These are phyloP conservation scores for Podosphaera xanthii DNA, from an alignment of 2,329 filamentous ascomycete species.

Conservation along the genomic window DNA sequence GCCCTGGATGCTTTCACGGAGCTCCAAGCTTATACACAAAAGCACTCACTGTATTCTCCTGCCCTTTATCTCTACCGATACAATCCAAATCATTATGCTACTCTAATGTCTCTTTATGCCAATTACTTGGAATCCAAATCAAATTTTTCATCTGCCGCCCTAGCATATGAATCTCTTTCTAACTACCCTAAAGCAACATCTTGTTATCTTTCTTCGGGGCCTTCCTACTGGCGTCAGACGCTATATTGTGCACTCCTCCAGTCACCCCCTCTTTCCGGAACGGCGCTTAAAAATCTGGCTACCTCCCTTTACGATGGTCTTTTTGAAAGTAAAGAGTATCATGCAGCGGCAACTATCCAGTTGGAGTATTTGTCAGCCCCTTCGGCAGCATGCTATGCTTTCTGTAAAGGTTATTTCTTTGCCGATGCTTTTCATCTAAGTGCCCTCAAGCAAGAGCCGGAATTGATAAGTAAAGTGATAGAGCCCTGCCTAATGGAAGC, in stretches of 20 bases:
- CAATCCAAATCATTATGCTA: slow-evolving; percentile 38
- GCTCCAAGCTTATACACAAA: slow-evolving; percentile 51
- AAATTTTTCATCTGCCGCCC: slow-evolving; percentile 62
- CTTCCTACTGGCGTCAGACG: slow-evolving; percentile 67
- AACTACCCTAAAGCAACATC: slow-evolving; percentile 54
- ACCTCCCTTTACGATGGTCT: slow-evolving; percentile 53
- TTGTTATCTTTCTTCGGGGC: slow-evolving; percentile 63
- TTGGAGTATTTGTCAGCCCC: slow-evolving; percentile 59
- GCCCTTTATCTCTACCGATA: slow-evolving; percentile 72
- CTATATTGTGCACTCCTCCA: slow-evolving; percentile 56
- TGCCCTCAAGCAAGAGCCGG: slow-evolving; percentile 30
- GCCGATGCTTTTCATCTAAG: slow-evolving; percentile 68
- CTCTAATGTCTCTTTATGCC: slow-evolving; percentile 60
- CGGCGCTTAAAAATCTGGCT: slow-evolving; percentile 46
- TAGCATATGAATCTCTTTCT: slow-evolving; percentile 70
- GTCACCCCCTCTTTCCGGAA: slow-evolving; percentile 31
- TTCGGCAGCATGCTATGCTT: slow-evolving; percentile 43
- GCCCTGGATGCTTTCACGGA: slow-evolving; percentile 54
- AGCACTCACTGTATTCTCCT: slow-evolving; percentile 55
- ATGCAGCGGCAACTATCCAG: slow-evolving; percentile 56
- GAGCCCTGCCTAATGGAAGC: slow-evolving; percentile 64
- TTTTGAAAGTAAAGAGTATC: slow-evolving; percentile 65
- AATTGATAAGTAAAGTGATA: slow-evolving; percentile 42
- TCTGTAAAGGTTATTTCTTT: slow-evolving; percentile 76
- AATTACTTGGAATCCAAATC: slow-evolving; percentile 52